Evolutionary conservation across 345 rosid genomes (phyloP).

Genomic region (Crucihimalaya himalaica): DNA sequence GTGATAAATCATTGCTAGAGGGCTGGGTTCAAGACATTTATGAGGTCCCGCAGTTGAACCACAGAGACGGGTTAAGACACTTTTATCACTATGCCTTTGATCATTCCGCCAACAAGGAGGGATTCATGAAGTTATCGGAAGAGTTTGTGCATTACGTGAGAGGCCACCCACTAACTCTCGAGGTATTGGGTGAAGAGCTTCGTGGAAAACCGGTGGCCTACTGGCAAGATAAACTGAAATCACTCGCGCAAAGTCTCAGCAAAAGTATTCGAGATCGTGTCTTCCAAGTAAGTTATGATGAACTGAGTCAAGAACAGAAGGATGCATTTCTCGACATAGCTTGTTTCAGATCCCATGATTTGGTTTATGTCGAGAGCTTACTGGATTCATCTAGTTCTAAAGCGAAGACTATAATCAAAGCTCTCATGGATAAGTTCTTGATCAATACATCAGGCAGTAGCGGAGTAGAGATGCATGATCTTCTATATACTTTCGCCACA

Average conservation of each 20-base stretch:
- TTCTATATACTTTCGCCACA: slow-evolving; percentile 25
- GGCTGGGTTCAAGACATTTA: neutral
- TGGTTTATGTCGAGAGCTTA: neutral
- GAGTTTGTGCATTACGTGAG: slow-evolving; percentile 16
- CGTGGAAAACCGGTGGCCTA: neutral
- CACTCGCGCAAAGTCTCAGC: slow-evolving; percentile 4
- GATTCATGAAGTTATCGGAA: slow-evolving; percentile 10
- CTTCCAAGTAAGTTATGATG: slow-evolving; percentile 39
- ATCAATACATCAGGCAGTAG: neutral
- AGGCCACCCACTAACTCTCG: slow-evolving; percentile 44
- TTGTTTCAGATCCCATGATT: slow-evolving; percentile 28
- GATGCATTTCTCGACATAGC: slow-evolving; percentile 44
- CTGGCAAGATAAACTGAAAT: slow-evolving; percentile 31
- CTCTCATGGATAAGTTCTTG: slow-evolving; percentile 31
- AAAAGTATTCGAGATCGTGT: slow-evolving; percentile 13
- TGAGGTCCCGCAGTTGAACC: neutral
- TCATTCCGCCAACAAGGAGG: neutral
- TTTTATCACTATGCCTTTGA: slow-evolving; percentile 20
- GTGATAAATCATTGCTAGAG: slow-evolving; percentile 16
- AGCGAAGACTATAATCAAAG: neutral
- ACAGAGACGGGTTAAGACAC: slow-evolving; percentile 23
- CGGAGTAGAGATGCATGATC: slow-evolving; percentile 37
- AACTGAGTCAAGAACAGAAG: slow-evolving; percentile 5
- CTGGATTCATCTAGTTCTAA: slow-evolving; percentile 21
- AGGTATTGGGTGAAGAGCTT: slow-evolving; percentile 34